Evolutionary conservation across 768 basidiomycete genomes (phyloP).

Genomic region (Boletus edulis): DNA sequence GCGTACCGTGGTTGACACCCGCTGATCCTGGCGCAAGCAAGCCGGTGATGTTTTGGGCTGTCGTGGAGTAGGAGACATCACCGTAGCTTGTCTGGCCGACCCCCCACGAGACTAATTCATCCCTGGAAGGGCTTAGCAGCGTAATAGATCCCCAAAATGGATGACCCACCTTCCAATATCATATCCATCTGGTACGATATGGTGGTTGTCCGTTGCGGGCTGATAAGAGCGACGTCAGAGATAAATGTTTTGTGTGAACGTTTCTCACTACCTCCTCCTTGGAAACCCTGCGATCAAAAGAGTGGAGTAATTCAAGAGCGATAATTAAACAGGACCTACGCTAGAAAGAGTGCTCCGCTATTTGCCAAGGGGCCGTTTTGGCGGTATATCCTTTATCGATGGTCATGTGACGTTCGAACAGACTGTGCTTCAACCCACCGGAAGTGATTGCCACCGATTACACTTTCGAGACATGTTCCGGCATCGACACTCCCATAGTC

Average conservation of each 20-base stretch:
- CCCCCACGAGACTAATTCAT: constrained; percentile 39
- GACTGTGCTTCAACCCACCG: constrained; percentile 26
- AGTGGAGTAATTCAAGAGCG: not conserved
- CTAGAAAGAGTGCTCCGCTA: constrained; percentile 53
- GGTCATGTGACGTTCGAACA: not conserved
- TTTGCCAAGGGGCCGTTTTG: constrained; percentile 55
- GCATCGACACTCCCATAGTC: constrained; percentile 34
- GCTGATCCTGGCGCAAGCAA: constrained; percentile 50
- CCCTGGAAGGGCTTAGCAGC: constrained; percentile 18
- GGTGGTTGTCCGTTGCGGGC: constrained; percentile 36
- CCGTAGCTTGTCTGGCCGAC: constrained; percentile 38
- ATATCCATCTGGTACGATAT: constrained; percentile 47
- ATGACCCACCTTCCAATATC: constrained; percentile 39
- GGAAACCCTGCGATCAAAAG: constrained; percentile 37
- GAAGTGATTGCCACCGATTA: constrained; percentile 47
- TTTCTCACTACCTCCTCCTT: constrained; percentile 37
- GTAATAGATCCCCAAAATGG: not conserved
- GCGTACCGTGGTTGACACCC: constrained; percentile 52
- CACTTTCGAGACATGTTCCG: constrained; percentile 45
- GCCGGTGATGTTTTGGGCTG: constrained; percentile 45
- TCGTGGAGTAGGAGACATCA: constrained; percentile 48
- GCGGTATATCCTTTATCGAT: constrained; percentile 39
- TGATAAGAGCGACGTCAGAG: constrained; percentile 4
- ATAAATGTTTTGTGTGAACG: not conserved
- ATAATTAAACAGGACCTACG: constrained; percentile 21